Evolutionary conservation across 768 basidiomycete species (phyloP).

Genomic region (Imleria badia): DNA sequence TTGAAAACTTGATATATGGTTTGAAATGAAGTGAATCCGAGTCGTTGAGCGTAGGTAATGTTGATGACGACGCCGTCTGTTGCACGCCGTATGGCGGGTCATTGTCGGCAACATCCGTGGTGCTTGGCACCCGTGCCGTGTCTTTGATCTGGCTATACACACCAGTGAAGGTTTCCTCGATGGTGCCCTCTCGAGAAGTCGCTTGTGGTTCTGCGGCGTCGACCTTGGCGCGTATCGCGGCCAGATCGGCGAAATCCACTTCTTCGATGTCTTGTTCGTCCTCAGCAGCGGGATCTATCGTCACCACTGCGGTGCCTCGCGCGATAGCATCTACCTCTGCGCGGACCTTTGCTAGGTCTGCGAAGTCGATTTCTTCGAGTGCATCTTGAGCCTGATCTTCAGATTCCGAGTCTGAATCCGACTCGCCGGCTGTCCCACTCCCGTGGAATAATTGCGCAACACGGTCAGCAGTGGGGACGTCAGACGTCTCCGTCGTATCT

Average conservation of each 20-base stretch:
- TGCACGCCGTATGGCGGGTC: neutral
- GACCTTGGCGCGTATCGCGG: conserved; percentile 18
- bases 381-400: conserved; percentile 33
- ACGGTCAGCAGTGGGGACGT: conserved; percentile 69
- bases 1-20: conserved; percentile 12
- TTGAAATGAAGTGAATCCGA: neutral
- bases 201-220: neutral
- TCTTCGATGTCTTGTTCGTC: conserved; percentile 47
- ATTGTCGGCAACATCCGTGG: conserved; percentile 3
- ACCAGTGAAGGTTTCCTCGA: conserved; percentile 39
- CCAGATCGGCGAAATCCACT: conserved; percentile 51
- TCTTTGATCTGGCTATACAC: conserved; percentile 29
- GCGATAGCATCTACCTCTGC: conserved; percentile 38
- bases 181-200: conserved; percentile 14
- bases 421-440: conserved; percentile 25
- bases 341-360: conserved; percentile 51
- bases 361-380: conserved; percentile 66
- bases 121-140: neutral
- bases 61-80: neutral
- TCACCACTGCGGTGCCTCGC: neutral
- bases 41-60: neutral
- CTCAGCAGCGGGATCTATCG: neutral
- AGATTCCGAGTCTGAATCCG: conserved; percentile 26
- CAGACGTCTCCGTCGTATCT: conserved; percentile 46
- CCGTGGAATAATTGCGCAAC: conserved; percentile 64